These are phyloP conservation scores for Xylaria sp. DNA, from an alignment of 2,329 filamentous ascomycete species.

Conservation along the genomic window DNA sequence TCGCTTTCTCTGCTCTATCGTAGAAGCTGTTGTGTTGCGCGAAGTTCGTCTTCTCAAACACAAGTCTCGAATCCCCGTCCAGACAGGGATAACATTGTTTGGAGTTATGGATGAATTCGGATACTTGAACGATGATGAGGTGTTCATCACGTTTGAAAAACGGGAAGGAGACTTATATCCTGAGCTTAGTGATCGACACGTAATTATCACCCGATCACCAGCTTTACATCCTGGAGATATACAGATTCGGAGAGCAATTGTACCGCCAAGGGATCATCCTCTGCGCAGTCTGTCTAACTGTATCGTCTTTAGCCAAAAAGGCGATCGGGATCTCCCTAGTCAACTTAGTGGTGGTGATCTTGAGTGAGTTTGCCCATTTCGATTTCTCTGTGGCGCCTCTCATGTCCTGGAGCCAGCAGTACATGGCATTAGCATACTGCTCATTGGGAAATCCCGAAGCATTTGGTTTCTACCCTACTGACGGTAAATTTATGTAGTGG, in stretches of 20 bases:
- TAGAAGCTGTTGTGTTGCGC: conserved; percentile 76
- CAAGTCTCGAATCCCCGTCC: conserved; percentile 78
- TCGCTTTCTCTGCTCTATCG: conserved; percentile 72
- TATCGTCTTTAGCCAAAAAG: conserved; percentile 79
- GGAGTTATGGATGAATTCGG: conserved; percentile 87
- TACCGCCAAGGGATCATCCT: conserved; percentile 68
- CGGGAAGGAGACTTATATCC: conserved; percentile 42
- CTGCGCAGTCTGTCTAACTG: conserved; percentile 74
- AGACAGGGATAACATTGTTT: conserved; percentile 77
- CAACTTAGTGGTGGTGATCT: conserved; percentile 84
- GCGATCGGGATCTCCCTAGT: conserved; percentile 78
- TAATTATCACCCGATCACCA: conserved; percentile 81
- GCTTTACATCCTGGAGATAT: conserved; percentile 86
- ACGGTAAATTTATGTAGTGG: conserved; percentile 54
- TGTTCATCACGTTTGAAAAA: conserved; percentile 70
- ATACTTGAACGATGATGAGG: conserved; percentile 70
- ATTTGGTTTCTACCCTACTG: conserved; percentile 48
- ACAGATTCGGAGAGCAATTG: conserved; percentile 70
- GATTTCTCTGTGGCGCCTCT: neutral
- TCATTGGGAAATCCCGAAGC: neutral
- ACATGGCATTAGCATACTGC: neutral
- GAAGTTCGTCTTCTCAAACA: conserved; percentile 81
- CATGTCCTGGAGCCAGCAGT: neutral
- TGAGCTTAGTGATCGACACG: conserved; percentile 51
- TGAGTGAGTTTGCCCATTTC: conserved; percentile 27